These are phyloP conservation scores for Metschnikowia noctiluminum DNA, from an alignment of 805 yeast species.

Conservation along the genomic window DNA sequence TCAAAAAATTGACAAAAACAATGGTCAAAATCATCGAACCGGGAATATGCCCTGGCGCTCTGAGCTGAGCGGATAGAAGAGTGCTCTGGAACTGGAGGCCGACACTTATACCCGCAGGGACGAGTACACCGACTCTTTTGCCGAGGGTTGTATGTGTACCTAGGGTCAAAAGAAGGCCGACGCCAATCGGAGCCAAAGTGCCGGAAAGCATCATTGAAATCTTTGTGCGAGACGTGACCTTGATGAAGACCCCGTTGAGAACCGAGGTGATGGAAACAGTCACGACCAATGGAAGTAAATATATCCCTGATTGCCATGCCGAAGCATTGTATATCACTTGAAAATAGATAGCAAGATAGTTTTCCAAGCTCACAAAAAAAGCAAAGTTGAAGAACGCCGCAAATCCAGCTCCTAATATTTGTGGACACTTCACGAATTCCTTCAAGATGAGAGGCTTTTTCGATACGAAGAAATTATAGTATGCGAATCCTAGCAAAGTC, in stretches of 20 bases:
- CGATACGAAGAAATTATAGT: slow-evolving; percentile 43
- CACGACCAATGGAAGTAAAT: slow-evolving; percentile 33
- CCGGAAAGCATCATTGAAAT: slow-evolving; percentile 29
- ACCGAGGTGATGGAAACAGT: slow-evolving; percentile 32
- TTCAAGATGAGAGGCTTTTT: slow-evolving; percentile 45
- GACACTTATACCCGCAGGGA: slow-evolving; percentile 32
- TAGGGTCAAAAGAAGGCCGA: slow-evolving; percentile 31
- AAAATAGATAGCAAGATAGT: slow-evolving; percentile 36
- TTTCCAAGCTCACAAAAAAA: slow-evolving; percentile 37
- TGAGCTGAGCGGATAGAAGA: slow-evolving; percentile 33
- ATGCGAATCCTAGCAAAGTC: slow-evolving; percentile 29
- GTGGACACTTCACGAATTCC: slow-evolving; percentile 35
- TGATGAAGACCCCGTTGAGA: slow-evolving; percentile 30
- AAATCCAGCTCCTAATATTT: slow-evolving; percentile 37
- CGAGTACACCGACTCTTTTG: slow-evolving; percentile 31
- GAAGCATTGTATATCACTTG: slow-evolving; percentile 36
- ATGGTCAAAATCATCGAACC: slow-evolving; percentile 37
- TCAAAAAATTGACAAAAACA: slow-evolving; percentile 30
- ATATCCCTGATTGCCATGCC: slow-evolving; percentile 37
- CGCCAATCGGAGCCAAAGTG: slow-evolving; percentile 31
- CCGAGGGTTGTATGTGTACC: slow-evolving; percentile 20
- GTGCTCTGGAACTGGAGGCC: slow-evolving; percentile 38
- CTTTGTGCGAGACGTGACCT: slow-evolving; percentile 28
- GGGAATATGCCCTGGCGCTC: slow-evolving; percentile 33
- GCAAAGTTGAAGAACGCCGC: slow-evolving; percentile 34